Conservation (phyloP, 208 protist genomes). For the Trypanosoma theileri region DNA sequence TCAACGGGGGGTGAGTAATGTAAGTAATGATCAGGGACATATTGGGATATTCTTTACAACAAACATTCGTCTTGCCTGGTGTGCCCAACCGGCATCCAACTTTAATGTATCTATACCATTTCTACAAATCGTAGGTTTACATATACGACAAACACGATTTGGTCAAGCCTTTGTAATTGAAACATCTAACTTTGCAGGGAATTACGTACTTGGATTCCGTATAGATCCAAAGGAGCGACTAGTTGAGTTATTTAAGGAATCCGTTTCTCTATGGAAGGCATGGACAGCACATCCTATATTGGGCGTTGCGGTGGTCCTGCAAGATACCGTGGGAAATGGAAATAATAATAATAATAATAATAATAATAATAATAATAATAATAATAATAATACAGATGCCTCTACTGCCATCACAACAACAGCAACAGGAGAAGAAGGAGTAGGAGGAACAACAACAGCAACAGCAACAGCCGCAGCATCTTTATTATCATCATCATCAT, state of each 20-base stretch:
- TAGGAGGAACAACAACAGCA: too few relatives aligned
- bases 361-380: not conserved
- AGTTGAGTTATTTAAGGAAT: constrained; percentile 75
- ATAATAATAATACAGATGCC: not conserved
- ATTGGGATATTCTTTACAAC: constrained; percentile 93
- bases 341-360: constrained; percentile 11
- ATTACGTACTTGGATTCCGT: constrained; percentile 89
- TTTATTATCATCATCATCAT: not conserved
- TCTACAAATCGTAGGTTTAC: constrained; percentile 84
- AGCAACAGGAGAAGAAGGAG: constrained; percentile 24
- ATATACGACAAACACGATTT: constrained; percentile 78
- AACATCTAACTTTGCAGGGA: constrained; percentile 58
- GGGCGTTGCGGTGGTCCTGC: constrained; percentile 59
- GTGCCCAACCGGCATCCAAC: constrained; percentile 71
- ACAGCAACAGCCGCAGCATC: not conserved
- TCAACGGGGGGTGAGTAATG: constrained; percentile 86
- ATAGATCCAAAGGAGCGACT: constrained; percentile 76
- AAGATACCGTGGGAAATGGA: constrained; percentile 26
- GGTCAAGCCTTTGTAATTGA: constrained; percentile 84
- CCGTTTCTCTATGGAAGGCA: constrained; percentile 76
- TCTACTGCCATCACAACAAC: too few relatives aligned
- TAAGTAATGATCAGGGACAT: constrained; percentile 89
- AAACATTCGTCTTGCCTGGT: constrained; percentile 96
- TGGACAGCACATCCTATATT: constrained; percentile 81
- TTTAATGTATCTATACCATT: constrained; percentile 97